A percentile compares a stretch with the other conserved stretches of the same genome.
Evolutionary conservation across 139 green algal genomes (phyloP).

Genomic region (Micractinium sp.): DNA sequence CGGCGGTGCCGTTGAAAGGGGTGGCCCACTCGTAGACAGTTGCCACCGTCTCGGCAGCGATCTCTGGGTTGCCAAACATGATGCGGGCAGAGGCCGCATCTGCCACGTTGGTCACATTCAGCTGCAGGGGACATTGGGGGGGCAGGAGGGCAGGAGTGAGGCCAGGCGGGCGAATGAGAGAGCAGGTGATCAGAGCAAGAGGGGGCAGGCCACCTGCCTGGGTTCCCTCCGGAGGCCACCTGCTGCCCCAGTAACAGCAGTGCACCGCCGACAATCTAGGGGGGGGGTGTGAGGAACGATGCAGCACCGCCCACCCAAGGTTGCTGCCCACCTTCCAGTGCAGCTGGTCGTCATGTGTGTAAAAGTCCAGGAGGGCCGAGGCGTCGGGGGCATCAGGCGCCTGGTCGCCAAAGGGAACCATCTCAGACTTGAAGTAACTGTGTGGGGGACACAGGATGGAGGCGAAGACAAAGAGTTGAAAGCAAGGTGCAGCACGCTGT

Average conservation of each 20-base stretch:
- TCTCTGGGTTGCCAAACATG: slow-evolving; percentile 9
- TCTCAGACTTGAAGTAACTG: neutral
- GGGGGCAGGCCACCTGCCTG: too few species aligned
- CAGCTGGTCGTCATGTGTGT: neutral
- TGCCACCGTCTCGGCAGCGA: neutral
- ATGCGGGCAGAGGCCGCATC: neutral
- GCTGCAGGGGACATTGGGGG: neutral
- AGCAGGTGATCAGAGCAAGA: neutral
- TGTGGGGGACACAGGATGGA: neutral
- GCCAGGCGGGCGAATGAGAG: neutral
- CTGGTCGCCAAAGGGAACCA: neutral
- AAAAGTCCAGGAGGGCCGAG: neutral
- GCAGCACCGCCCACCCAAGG: neutral
- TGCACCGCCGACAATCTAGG: too few species aligned
- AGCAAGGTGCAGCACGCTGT: too few species aligned
- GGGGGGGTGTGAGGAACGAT: too few species aligned
- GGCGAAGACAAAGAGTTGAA: neutral
- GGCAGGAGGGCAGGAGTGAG: neutral
- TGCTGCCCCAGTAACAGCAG: too few species aligned
- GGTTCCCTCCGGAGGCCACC: too few species aligned
- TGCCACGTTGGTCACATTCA: slow-evolving; percentile 4
- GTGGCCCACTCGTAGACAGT: too few species aligned
- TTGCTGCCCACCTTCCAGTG: neutral
- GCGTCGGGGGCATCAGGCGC: slow-evolving; percentile 8
- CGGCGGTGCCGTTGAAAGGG: too few species aligned